phyloP scores from a whole-genome alignment of 2,329 filamentous ascomycete genomes.

The Claviceps sp. region DNA sequence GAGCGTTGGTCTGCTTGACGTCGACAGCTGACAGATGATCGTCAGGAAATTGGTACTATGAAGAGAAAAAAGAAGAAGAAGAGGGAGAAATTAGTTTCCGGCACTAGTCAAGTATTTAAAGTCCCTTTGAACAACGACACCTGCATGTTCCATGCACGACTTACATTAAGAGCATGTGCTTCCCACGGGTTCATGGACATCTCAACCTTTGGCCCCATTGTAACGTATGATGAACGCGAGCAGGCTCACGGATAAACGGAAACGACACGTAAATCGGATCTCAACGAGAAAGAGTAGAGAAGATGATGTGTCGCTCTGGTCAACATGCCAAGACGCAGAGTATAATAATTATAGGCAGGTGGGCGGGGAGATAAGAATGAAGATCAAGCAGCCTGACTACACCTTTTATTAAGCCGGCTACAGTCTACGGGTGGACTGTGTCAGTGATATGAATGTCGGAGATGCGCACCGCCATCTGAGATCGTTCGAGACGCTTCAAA shows the following conservation, averaged over 20 bases:
- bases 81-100: neutral
- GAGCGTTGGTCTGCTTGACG: neutral
- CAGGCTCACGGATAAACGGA: neutral
- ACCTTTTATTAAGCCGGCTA: neutral
- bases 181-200: constrained; percentile 22
- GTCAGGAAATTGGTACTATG: constrained; percentile 11
- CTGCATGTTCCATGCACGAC: neutral
- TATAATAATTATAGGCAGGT: neutral
- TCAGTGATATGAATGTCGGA: neutral
- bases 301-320: neutral
- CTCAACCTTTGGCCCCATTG: constrained; percentile 3
- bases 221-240: neutral
- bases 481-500: neutral
- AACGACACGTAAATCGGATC: neutral
- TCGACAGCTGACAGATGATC: neutral
- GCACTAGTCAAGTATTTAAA: neutral
- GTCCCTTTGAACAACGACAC: neutral
- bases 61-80: neutral
- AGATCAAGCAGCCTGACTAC: neutral
- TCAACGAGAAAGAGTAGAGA: neutral
- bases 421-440: neutral
- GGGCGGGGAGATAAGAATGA: neutral
- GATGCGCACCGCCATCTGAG: neutral
- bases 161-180: constrained; percentile 21
- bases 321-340: neutral